Conservation (phyloP, 768 basidiomycete species). For the Daedaleopsis sinensis region DNA sequence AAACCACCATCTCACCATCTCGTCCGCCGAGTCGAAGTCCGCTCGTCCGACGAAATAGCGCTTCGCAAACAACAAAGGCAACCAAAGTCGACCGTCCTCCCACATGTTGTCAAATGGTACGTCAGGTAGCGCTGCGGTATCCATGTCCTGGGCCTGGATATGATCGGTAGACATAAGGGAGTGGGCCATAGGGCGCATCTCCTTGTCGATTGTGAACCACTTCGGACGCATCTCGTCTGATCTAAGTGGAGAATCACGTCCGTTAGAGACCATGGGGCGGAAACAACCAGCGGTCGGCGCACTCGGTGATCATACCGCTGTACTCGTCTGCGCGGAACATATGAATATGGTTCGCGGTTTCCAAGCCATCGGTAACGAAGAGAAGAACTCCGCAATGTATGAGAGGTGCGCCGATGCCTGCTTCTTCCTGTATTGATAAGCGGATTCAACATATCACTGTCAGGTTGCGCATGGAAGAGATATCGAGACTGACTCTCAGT, state of each 20-base stretch:
- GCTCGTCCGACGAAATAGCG: conserved; percentile 49
- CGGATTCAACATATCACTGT: no score
- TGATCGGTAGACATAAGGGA: no score
- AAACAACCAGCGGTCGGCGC: conserved; percentile 24
- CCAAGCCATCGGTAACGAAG: conserved; percentile 56
- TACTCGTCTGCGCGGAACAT: conserved; percentile 67
- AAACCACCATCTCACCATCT: conserved; percentile 41
- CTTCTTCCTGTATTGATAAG: conserved; percentile 44
- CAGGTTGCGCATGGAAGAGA: conserved; percentile 30
- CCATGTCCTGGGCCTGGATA: background rate
- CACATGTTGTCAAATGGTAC: conserved; percentile 69
- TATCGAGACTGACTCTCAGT: conserved; percentile 61
- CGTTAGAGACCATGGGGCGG: background rate
- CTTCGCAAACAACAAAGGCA: conserved; percentile 57
- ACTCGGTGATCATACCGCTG: conserved; percentile 71
- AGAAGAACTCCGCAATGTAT: conserved; percentile 64
- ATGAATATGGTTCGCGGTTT: conserved; percentile 72
- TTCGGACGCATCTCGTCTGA: conserved; percentile 89
- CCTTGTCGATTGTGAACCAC: conserved; percentile 60
- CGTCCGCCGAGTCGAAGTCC: conserved; percentile 39
- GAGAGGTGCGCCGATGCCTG: conserved; percentile 71
- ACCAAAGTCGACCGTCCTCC: conserved; percentile 68
- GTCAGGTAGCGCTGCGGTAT: conserved; percentile 24
- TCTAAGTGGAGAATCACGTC: conserved; percentile 38
- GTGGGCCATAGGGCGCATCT: conserved; percentile 12